A percentile compares a stretch with the other conserved stretches of the same genome.
Evolutionary conservation across 164 flowering plant genomes (phyloP).

Genomic region (Liquidambar formosana): DNA sequence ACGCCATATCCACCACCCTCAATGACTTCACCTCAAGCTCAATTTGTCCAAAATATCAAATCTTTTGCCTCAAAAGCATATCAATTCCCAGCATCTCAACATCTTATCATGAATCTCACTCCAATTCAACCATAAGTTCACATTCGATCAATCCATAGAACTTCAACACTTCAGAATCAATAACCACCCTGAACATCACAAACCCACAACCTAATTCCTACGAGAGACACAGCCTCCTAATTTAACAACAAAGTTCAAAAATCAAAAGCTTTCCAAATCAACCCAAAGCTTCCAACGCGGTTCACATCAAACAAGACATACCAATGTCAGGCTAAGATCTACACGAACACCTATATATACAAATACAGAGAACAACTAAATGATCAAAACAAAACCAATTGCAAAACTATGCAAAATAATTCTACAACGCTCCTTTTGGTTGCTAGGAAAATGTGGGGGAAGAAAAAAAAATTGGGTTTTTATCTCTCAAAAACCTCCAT

Average conservation of each 20-base stretch:
- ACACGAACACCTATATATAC: background rate
- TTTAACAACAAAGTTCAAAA: background rate
- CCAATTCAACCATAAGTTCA: background rate
- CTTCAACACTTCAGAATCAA: background rate
- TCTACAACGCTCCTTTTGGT: background rate
- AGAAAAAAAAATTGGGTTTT: background rate
- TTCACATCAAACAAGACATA: conserved; percentile 13
- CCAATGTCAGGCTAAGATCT: background rate
- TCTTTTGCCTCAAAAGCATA: conserved; percentile 7
- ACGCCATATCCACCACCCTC: conserved; percentile 39
- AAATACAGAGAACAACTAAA: background rate
- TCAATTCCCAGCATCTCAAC: background rate
- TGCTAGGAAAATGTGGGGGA: background rate
- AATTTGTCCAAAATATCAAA: conserved; percentile 5
- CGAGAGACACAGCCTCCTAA: background rate
- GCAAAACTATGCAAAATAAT: background rate
- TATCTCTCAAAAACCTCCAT: background rate
- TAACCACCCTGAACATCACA: too few species aligned
- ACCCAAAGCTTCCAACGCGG: conserved; percentile 4
- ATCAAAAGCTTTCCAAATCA: background rate
- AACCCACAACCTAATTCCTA: background rate
- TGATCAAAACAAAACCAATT: background rate
- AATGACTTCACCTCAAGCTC: background rate
- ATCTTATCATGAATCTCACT: background rate
- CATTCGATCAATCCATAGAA: too few species aligned